A percentile compares a stretch with the other conserved stretches of the same genome.
Conservation (phyloP, 345 rosid genomes). For the Brassica cretica region DNA sequence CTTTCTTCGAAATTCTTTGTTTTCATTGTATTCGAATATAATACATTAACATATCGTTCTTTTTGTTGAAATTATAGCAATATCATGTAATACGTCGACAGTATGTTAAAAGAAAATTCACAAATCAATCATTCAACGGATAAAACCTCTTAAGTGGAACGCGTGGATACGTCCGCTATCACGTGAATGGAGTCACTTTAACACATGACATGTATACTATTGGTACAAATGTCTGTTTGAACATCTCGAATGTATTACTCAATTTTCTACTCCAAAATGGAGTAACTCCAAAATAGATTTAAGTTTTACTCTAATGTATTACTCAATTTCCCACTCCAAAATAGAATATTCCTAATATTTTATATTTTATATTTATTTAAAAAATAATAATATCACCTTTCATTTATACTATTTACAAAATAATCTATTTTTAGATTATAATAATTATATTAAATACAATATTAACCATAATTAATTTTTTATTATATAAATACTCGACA, state of each 20-base stretch:
- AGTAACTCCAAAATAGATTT: too few relatives aligned
- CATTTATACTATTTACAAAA: too few relatives aligned
- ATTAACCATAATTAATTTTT: too few relatives aligned
- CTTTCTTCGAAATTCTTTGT: conserved; percentile 3
- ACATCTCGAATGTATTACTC: too few relatives aligned
- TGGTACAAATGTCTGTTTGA: neutral
- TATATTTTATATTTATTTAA: too few relatives aligned
- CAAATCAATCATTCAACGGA: conserved; percentile 8
- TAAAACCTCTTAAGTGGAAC: conserved; percentile 6
- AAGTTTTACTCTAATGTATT: too few relatives aligned
- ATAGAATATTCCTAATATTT: too few relatives aligned
- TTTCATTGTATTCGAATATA: conserved; percentile 10
- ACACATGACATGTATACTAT: neutral
- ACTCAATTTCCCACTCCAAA: too few relatives aligned
- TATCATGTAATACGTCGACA: conserved; percentile 2
- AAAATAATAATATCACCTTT: too few relatives aligned
- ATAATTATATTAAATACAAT: too few relatives aligned
- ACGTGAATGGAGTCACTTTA: neutral
- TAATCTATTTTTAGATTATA: too few relatives aligned
- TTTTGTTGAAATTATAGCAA: conserved; percentile 3
- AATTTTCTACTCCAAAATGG: too few relatives aligned
- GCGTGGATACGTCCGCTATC: conserved; percentile 17
- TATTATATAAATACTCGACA: neutral
- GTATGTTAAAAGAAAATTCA: neutral
- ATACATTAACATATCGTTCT: neutral